These are phyloP conservation scores for Cyberlindnera americana DNA, from an alignment of 805 yeast species.

Conservation along the genomic window DNA sequence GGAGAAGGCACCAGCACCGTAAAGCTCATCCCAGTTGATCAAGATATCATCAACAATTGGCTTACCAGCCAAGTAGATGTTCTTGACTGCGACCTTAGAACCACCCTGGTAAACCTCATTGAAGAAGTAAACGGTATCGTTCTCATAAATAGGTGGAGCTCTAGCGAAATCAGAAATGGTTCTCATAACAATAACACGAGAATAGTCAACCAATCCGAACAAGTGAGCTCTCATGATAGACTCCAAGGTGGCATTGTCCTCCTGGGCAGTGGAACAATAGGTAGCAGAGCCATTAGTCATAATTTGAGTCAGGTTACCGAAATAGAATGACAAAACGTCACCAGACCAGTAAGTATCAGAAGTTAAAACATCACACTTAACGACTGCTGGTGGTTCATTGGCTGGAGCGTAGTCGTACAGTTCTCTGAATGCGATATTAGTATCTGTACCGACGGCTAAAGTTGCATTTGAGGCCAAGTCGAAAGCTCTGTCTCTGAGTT, in stretches of 20 bases:
- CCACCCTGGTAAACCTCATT: slow-evolving; percentile 17
- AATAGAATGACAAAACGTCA: slow-evolving; percentile 14
- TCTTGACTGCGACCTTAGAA: slow-evolving; percentile 11
- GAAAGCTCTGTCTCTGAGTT: slow-evolving; percentile 12
- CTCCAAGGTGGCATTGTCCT: slow-evolving; percentile 17
- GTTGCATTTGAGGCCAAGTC: slow-evolving; percentile 11
- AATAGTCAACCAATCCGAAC: slow-evolving; percentile 12
- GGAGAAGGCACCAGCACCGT: slow-evolving; percentile 10
- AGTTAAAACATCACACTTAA: slow-evolving; percentile 14
- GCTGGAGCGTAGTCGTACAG: slow-evolving; percentile 16
- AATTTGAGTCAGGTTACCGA: slow-evolving; percentile 14
- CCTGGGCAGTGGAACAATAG: slow-evolving; percentile 16
- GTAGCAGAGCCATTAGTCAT: slow-evolving; percentile 17
- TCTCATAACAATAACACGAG: slow-evolving; percentile 13
- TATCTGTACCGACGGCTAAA: slow-evolving; percentile 12
- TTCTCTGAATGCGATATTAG: slow-evolving; percentile 11
- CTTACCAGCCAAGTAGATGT: slow-evolving; percentile 15
- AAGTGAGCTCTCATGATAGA: slow-evolving; percentile 14
- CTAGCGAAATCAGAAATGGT: slow-evolving; percentile 15
- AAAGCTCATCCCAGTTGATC: slow-evolving; percentile 16
- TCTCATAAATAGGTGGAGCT: slow-evolving; percentile 11
- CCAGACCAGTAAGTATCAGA: slow-evolving; percentile 17
- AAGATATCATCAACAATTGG: slow-evolving; percentile 16
- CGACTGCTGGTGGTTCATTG: slow-evolving; percentile 11
- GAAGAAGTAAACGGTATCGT: slow-evolving; percentile 16